Conservation (phyloP, 345 rosid genomes). For the Moringa oleifera region DNA sequence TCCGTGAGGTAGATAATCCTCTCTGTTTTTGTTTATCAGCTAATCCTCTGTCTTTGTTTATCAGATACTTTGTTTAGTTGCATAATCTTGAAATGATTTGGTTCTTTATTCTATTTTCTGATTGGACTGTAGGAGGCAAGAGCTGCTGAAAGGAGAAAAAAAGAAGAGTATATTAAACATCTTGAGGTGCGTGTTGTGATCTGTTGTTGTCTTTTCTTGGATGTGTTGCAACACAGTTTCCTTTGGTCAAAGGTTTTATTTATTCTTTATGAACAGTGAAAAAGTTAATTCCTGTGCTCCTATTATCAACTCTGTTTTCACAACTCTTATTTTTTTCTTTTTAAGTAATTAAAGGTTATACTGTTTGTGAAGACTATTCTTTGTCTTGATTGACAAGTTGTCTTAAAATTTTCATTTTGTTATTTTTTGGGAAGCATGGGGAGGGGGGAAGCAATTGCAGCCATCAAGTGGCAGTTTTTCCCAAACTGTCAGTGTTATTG, state of each 20-base stretch:
- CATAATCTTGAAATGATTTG: background rate
- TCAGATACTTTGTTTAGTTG: background rate
- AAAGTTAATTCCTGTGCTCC: too few species aligned
- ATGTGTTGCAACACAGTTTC: background rate
- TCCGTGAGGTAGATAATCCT: slow-evolving; percentile 61
- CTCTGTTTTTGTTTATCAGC: background rate
- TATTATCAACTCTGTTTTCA: too few species aligned
- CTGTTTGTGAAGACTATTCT: background rate
- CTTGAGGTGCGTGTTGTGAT: slow-evolving; percentile 55
- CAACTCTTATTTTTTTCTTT: too few species aligned
- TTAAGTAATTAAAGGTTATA: too few species aligned
- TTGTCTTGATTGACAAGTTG: background rate
- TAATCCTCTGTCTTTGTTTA: background rate
- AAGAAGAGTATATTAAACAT: slow-evolving; percentile 63
- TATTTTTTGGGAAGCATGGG: too few species aligned
- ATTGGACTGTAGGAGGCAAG: slow-evolving; percentile 56
- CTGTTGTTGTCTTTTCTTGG: background rate
- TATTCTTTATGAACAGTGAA: too few species aligned
- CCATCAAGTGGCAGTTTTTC: too few species aligned
- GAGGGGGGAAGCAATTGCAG: too few species aligned
- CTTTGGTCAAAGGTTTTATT: too few species aligned
- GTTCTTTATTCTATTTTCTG: slow-evolving; percentile 1
- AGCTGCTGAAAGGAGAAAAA: slow-evolving; percentile 75
- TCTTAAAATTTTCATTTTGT: background rate
- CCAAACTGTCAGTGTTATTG: too few species aligned